Base-by-base conservation (phyloP, 2,329 filamentous ascomycete genomes). In the Pyrenophora graminea region DNA sequence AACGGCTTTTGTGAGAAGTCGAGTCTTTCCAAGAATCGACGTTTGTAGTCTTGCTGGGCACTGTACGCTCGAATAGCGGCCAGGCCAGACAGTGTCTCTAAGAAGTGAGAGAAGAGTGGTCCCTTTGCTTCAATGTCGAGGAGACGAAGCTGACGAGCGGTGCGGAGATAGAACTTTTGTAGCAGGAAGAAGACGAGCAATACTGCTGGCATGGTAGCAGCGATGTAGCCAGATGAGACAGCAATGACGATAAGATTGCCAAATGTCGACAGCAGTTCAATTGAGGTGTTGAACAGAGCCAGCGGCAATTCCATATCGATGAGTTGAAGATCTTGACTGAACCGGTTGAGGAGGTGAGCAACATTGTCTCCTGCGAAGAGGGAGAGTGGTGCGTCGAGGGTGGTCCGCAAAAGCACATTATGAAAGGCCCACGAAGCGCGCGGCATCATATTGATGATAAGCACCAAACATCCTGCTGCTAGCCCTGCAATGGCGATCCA, bases 401-500 rank as follows among this genome's bases (percentile, higher is more conserved):
- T 76, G 3, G 77, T 77, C 3, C 68, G 64, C 9, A 82, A 67
- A 1, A 82, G 62, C 18, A 64, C 70, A 39, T 67, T 63, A 50
- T 82, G 79, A 46, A 82, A 75, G 37, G 18, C 18, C 12, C 74
- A 72, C 6, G 77, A 78, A 17, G 79, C 80, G 36, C 73, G 74
- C 2, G 79, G 79, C 4, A 82, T 76, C 76, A 82, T 81, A 5
- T 67, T 75, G 27, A 82, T 76, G 44, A 82, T 76, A 56, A 81
- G 71, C 61, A 79, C 74, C 68, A 43, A 37, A 48, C 60, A 61
- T 46, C 58, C 60, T 34, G 37, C 37, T 27, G 37, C 37, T 12
- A 58, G 47, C 9, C 48, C 48, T 2, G 57, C 31, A 19, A 52
- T 19, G 32, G 45, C 53, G 25, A 42, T 31, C 8, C n/a, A 21